Conservation (phyloP, 2,329 filamentous ascomycete species). For the Cladobotryum mycophilum region DNA sequence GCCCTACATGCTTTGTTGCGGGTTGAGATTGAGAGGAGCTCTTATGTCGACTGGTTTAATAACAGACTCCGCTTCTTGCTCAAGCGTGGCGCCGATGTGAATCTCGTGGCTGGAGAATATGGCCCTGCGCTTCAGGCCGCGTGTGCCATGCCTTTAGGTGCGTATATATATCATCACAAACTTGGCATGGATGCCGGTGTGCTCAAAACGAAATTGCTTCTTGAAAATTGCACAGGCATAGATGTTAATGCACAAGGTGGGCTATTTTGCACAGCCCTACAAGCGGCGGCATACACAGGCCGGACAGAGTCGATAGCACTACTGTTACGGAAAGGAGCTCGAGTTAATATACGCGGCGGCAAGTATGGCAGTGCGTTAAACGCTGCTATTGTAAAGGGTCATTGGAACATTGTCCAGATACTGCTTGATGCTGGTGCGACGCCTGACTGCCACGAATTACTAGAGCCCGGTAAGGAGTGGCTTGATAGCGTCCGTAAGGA, state of each 20-base stretch:
- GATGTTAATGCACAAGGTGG: slow-evolving; percentile 11
- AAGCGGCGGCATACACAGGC: slow-evolving; percentile 12
- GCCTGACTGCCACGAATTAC: slow-evolving; percentile 3
- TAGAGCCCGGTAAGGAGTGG: slow-evolving; percentile 2
- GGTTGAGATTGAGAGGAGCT: no score
- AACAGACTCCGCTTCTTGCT: no score
- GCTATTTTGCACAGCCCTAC: slow-evolving; percentile 12
- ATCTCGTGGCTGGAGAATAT: background rate
- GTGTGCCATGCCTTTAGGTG: background rate
- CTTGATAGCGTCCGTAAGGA: background rate
- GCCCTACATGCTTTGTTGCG: no score
- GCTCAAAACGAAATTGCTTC: background rate
- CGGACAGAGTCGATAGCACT: background rate
- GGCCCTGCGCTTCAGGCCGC: slow-evolving; percentile 13
- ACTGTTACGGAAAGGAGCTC: slow-evolving; percentile 11
- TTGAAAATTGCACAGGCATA: slow-evolving; percentile 1
- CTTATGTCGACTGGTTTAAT: no score
- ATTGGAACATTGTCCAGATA: slow-evolving; percentile 5
- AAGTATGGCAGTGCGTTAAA: slow-evolving; percentile 7
- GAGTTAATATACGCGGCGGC: slow-evolving; percentile 5
- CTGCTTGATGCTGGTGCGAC: slow-evolving; percentile 8
- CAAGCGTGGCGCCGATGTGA: no score
- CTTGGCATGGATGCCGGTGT: no score
- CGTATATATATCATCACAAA: no score
- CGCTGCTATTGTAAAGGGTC: slow-evolving; percentile 4